Conservation (phyloP, 768 basidiomycete genomes). For the Terana coerulea region DNA sequence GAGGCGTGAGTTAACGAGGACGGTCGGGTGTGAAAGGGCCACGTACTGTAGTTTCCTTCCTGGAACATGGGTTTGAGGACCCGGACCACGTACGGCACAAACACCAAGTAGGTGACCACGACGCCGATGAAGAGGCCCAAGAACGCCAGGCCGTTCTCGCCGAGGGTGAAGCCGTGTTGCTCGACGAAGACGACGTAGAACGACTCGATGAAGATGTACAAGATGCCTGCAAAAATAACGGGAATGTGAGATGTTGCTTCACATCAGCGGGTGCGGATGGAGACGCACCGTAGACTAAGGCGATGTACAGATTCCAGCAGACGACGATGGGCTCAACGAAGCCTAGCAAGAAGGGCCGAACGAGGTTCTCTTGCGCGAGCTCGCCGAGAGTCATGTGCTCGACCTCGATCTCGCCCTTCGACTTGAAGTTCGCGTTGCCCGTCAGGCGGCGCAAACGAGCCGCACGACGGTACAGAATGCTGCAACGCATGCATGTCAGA, state of each 20-base stretch:
- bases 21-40: conserved; percentile 14
- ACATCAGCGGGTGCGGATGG: not conserved
- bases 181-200: conserved; percentile 32
- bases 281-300: conserved; percentile 25
- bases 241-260: not conserved
- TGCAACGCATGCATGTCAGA: conserved; percentile 2
- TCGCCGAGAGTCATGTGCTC: conserved; percentile 16
- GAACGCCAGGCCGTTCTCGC: conserved; percentile 29
- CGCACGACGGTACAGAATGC: conserved; percentile 30
- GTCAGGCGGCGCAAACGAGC: conserved; percentile 28
- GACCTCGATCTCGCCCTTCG: conserved; percentile 22
- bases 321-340: conserved; percentile 29
- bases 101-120: conserved; percentile 3
- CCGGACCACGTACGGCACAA: conserved; percentile 4
- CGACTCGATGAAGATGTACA: conserved; percentile 32
- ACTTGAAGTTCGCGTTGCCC: conserved; percentile 24
- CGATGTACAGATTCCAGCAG: conserved; percentile 28
- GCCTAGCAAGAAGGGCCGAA: conserved; percentile 28
- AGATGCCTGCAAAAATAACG: conserved; percentile 9
- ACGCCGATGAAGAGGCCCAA: conserved; percentile 16
- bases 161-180: conserved; percentile 31
- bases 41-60: conserved; percentile 17
- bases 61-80: conserved; percentile 6
- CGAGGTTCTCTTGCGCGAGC: conserved; percentile 22
- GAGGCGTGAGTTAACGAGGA: not conserved